Evolutionary conservation across 1,284 basidiomycete species (phyloP), one percentile per base, ranked within the genome.

Genomic region (Ceratobasidium sp.): DNA sequence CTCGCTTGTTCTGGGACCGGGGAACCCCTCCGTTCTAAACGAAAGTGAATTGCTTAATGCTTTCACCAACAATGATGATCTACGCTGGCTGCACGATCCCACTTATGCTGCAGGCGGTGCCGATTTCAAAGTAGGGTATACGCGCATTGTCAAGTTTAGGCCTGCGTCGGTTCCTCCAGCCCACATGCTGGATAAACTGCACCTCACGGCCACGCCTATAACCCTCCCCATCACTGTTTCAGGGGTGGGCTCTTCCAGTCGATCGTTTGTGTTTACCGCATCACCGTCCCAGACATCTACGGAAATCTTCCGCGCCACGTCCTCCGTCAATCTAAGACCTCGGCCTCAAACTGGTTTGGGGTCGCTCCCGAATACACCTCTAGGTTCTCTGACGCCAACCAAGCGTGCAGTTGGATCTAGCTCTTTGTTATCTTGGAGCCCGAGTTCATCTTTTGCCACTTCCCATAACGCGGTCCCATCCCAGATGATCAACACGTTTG

Each of bases 401-500:
- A 28, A 18, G 16, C 28, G 26, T 18, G 38, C 35, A 4, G 3
- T 6, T 28, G n/a, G 55, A 7, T 13, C 4, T 7, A 14, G 13
- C 13, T 6, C 32, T 30, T 21, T 6, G 9, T 35, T 16, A 16
- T 58, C 55, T 13, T n/a, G 28, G 55, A 28, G 8, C 7, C 35
- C 55, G 2, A 28, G 35, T 7, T 2, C 55, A 7, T 14, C 32
- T 8, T n/a, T 18, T 4, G 32, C 13, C 32, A 38, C 35, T 8
- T 7, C 2, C n/a, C 11, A 28, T 2, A 30, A 28, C 2, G 30
- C n/a, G 18, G 28, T 38, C 16, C 55, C 55, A 2, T 58, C 55
- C 5, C 55, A 30, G 5, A 35, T 71, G 57, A 52, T 74, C 32
- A 41, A 58, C 9, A 49, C 49, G n/a, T 74, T 43, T 54, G 55